Percentiles rank a stretch among this genome's conserved stretches.
phyloP scores from a whole-genome alignment of 2,329 filamentous ascomycete genomes.

The Geosmithia morbida region DNA sequence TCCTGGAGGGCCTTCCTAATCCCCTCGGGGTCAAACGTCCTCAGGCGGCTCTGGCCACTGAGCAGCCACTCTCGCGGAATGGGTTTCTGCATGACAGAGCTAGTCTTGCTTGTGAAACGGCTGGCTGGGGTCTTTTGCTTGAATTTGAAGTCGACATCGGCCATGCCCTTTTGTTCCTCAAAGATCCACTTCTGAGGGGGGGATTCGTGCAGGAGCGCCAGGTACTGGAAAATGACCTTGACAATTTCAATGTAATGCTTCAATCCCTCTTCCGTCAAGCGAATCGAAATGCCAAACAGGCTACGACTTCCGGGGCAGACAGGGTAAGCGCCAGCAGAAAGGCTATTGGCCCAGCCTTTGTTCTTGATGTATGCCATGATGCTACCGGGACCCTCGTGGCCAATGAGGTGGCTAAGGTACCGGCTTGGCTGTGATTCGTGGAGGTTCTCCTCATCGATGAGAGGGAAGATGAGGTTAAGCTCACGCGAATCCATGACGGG shows the following conservation, averaged over 20 bases:
- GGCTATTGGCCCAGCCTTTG: constrained; percentile 76
- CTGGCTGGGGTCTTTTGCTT: constrained; percentile 84
- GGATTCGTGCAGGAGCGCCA: constrained; percentile 68
- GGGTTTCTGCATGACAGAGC: constrained; percentile 81
- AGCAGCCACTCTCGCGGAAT: constrained; percentile 77
- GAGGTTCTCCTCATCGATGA: constrained; percentile 67
- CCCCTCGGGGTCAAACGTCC: constrained; percentile 64
- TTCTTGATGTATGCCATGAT: constrained; percentile 81
- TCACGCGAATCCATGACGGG: constrained; percentile 80
- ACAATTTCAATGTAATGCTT: constrained; percentile 70
- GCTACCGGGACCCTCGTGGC: constrained; percentile 85
- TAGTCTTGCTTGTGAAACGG: constrained; percentile 74
- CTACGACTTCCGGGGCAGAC: constrained; percentile 66
- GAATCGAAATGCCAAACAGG: constrained; percentile 66
- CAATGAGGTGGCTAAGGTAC: constrained; percentile 80
- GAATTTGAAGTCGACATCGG: constrained; percentile 90
- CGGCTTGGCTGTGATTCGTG: constrained; percentile 71
- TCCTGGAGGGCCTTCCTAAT: constrained; percentile 63
- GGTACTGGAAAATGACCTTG: constrained; percentile 81
- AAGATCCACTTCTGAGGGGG: constrained; percentile 88
- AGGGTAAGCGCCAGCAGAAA: constrained; percentile 62
- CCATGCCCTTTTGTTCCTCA: constrained; percentile 77
- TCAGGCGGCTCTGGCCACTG: constrained; percentile 61
- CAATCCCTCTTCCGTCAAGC: constrained; percentile 70
- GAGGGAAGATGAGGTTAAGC: constrained; percentile 70